phyloP scores from a whole-genome alignment of 768 basidiomycete genomes.

The Boletus pseudopeckii region DNA sequence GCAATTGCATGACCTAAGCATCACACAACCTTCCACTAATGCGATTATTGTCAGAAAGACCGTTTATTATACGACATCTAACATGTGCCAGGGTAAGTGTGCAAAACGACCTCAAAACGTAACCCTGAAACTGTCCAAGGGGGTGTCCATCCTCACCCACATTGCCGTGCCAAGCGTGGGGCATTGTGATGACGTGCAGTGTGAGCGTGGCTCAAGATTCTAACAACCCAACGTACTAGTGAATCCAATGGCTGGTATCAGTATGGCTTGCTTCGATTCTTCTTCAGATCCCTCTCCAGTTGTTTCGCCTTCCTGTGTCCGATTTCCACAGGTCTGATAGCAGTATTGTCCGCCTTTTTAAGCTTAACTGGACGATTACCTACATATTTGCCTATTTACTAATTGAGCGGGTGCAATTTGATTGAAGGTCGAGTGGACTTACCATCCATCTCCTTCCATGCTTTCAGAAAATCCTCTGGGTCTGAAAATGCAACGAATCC shows the following conservation, averaged over 20 bases:
- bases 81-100: slow-evolving; percentile 1
- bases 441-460: slow-evolving; percentile 99
- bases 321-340: slow-evolving; percentile 89
- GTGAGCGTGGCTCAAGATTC: slow-evolving; percentile 26
- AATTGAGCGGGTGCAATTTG: slow-evolving; percentile 2
- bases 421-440: slow-evolving; percentile 24
- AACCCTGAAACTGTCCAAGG: background rate
- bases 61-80: slow-evolving; percentile 4
- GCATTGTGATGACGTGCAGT: slow-evolving; percentile 7
- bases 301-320: slow-evolving; percentile 89
- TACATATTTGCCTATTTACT: slow-evolving; percentile 83
- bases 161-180: background rate
- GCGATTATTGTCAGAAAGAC: too few species aligned
- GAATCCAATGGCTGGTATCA: slow-evolving; percentile 32
- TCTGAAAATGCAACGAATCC: slow-evolving; percentile 98
- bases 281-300: slow-evolving; percentile 88
- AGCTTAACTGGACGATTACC: slow-evolving; percentile 96
- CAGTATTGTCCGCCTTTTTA: slow-evolving; percentile 86
- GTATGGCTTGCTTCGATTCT: slow-evolving; percentile 84
- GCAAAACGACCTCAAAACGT: background rate
- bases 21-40: background rate
- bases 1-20: slow-evolving; percentile 16
- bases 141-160: slow-evolving; percentile 6
- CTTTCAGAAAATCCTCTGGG: slow-evolving; percentile 96
- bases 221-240: slow-evolving; percentile 29